Conservation (phyloP, 352 stramenopile genomes). For the Phytopythium cucurbitacearum region DNA sequence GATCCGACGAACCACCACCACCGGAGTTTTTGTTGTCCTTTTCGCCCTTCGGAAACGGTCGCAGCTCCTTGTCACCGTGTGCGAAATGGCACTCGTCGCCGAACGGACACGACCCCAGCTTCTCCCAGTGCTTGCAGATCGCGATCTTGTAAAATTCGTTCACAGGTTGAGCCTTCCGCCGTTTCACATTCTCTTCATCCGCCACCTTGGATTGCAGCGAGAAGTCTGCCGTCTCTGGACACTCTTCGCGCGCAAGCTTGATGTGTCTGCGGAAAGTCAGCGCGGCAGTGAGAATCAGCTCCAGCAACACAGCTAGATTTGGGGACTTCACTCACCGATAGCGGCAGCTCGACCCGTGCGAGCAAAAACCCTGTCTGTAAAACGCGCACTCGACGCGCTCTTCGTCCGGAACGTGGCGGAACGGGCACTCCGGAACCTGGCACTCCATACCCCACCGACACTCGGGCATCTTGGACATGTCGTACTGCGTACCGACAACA, state of each 20-base stretch:
- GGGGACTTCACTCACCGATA: slow-evolving; percentile 50
- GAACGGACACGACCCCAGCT: slow-evolving; percentile 95
- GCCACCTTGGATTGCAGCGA: slow-evolving; percentile 88
- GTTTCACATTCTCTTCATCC: slow-evolving; percentile 89
- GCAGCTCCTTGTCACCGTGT: slow-evolving; percentile 92
- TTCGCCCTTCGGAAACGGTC: slow-evolving; percentile 80
- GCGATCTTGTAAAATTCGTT: slow-evolving; percentile 98
- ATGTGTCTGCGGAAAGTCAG: slow-evolving; percentile 76
- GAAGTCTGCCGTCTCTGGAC: slow-evolving; percentile 93
- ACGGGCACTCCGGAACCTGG: slow-evolving; percentile 96
- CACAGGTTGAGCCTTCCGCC: slow-evolving; percentile 79
- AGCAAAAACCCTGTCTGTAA: slow-evolving; percentile 98
- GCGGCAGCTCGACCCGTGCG: slow-evolving; percentile 94
- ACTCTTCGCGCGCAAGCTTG: slow-evolving; percentile 90
- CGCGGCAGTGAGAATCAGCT: neutral
- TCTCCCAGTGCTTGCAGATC: slow-evolving; percentile 97
- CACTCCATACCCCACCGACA: slow-evolving; percentile 97
- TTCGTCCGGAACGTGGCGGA: slow-evolving; percentile 94
- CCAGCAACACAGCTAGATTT: neutral
- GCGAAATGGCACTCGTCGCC: slow-evolving; percentile 97
- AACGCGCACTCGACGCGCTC: slow-evolving; percentile 97
- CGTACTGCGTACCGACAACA: slow-evolving; percentile 54
- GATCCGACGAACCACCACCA: slow-evolving; percentile 1
- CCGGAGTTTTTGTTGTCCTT: slow-evolving; percentile 28
- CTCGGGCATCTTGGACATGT: slow-evolving; percentile 96